Evolutionary conservation across 2,329 filamentous ascomycete species (phyloP), one percentile per base, ranked within the genome.

Genomic region (Myrmaecium sp.): DNA sequence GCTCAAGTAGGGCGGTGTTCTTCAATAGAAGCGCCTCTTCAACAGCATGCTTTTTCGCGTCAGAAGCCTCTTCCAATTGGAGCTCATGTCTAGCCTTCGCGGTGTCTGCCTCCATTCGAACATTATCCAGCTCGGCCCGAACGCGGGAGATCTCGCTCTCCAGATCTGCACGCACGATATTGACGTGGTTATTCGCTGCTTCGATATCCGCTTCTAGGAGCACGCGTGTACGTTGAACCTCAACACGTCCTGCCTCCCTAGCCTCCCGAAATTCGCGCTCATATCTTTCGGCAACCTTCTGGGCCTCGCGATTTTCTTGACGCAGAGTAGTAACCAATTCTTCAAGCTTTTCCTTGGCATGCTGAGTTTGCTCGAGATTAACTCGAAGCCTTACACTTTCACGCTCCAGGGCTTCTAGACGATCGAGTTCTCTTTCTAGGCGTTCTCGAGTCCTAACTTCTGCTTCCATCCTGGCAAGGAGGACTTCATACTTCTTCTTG

Each of bases 241-340:
- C 84, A 19, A 70, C 66, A 21, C 75, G 71, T 30, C 72, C 82
- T 26, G 72, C 74, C 41, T 93, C 81, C 35, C 77, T 71, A 6
- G 81, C 79, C 42, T 92, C 80, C 32, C 82, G 69, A 40, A 86
- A 78, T 42, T 94, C 83, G 27, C 80, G 71, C 49, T 92, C 73
- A 45, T 74, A 76, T 21, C 71, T 67, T 36, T 72, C 63, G 12
- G 70, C 66, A 33, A 66, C 64, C 41, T 74, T 66, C 40, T 86
- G 72, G 30, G 86, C 66, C 35, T 75, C 70, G 41, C 77, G 64
- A 41, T 78, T 80, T 42, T 83, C 74, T 9, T 59, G 62, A 31
- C 67, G 66, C 23, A 70, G 46, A 21, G 52, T 48, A 26, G 58
- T 55, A 23, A 69, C 47, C 12, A 61, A 49, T 30, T 66, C 61